These are phyloP conservation scores for Helianthus tuberosus DNA, from an alignment of 129 eudicot genomes.

Conservation along the genomic window DNA sequence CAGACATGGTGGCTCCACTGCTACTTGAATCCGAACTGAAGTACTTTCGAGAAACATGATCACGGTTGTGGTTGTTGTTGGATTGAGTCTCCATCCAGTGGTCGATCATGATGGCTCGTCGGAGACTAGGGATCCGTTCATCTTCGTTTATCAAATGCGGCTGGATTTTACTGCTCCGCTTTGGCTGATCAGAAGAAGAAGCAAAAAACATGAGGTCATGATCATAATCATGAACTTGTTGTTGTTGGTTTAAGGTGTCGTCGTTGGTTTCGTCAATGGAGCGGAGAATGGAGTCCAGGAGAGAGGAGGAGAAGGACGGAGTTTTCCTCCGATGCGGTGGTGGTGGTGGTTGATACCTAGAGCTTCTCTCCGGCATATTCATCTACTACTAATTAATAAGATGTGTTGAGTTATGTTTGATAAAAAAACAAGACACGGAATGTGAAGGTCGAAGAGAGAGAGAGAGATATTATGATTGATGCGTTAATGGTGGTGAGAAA, in stretches of 20 bases:
- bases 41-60: background rate
- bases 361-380: conserved; percentile 31
- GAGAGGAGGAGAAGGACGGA: conserved; percentile 84
- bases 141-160: conserved; percentile 12
- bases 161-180: conserved; percentile 20
- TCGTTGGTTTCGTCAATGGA: conserved; percentile 58
- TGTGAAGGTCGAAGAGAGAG: background rate
- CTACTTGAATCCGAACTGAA: conserved; percentile 49
- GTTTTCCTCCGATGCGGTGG: conserved; percentile 44
- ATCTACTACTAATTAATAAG: background rate
- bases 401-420: background rate
- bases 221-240: background rate
- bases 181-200: conserved; percentile 11
- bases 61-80: background rate
- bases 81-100: conserved; percentile 67
- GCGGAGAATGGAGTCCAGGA: conserved; percentile 79
- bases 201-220: conserved; percentile 5
- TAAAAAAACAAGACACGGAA: background rate
- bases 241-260: background rate
- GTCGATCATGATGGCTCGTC: conserved; percentile 72
- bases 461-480: conserved; percentile 27
- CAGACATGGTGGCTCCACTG: conserved; percentile 46
- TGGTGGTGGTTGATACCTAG: conserved; percentile 20
- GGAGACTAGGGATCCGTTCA: conserved; percentile 53
- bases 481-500: conserved; percentile 11